Base-by-base conservation (phyloP, 2,329 filamentous ascomycete species). In the Chrysosporium keratinophilum region DNA sequence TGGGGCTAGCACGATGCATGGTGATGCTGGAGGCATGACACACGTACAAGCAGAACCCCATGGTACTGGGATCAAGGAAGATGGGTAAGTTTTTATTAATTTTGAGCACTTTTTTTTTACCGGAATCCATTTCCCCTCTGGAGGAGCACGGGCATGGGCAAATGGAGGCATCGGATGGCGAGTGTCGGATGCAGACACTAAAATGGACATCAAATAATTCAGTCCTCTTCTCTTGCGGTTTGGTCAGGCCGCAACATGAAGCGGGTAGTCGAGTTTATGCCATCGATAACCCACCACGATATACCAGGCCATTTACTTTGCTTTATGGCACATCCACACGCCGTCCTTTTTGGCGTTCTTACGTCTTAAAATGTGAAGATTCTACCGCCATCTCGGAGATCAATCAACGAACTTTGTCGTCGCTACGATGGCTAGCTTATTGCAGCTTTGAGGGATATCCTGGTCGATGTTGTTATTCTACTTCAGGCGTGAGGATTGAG, bases 21-120 rank as follows among this genome's bases (percentile, higher is more conserved):
- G 57, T 28, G 57, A 54, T 50, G 54, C 58, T 51, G 54, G 58
- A 28, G 54, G 56, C 23, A 51, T 57, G 54, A 57, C 62, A 50
- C 59, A 59, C 46, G 60, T 56, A 34, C 67, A 71, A 34, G 49
- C 64, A 28, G 69, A 69, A 42, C 62, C 60, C 48, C 68, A 70
- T 45, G 68, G 67, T 44, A 73, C 70, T 20, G 71, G 70, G 47
- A 87, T 90, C 54, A 94, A 94, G 72, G 88, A 94, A 80, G 88
- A 94, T 67, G 88, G 88, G 88, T 94, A 83, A 90, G 88, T 82
- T 62, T 7, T 5, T 39, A 31, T 40, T 40, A 12, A 40, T 12
- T 6, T 47, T 37, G 34, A 37, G 14, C 14, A 14, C 14, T 37
- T 23, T 61, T 54, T 49, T 40, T 23, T 54, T 28, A 28, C 31